Evolutionary conservation across 352 stramenopile species (phyloP), one percentile per base, ranked within the genome.

Genomic region (Elongisporangium anandrum): DNA sequence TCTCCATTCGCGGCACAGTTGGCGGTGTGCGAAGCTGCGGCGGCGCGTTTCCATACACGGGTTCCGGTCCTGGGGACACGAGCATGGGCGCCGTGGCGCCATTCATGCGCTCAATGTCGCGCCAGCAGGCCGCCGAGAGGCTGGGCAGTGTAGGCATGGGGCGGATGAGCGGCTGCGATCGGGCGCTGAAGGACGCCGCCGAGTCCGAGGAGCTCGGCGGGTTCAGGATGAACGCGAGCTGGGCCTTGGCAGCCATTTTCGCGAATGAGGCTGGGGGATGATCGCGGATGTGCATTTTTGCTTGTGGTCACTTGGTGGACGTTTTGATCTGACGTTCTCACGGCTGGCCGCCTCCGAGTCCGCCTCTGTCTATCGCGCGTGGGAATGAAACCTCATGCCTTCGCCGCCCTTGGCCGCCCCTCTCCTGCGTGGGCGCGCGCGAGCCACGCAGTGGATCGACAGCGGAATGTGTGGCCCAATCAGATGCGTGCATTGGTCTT

Each of bases 221-320:
- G 39, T 66, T 66, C 49, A 66, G 50, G 16, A 66, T 66, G 55
- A 66, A 66, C 49, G 60, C 60, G 49, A 66, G 55, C 16, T 56
- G 61, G n/a, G 49, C 57, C 60, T 63, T 66, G 24, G 29, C 29
- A 8, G 29, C 29, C 29, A 41, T 41, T 41, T 41, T 41, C 5
- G 29, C 29, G 9, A 41, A 15, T 41, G 29, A 41, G 29, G 29
- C 29, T 15, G 29, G 29, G 29, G 29, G 29, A 15, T 41, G 29
- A 41, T 41, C n/a, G 13, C 7, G 24, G 21, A 21, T 59, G 19
- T 53, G 39, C 16, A 45, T 23, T 4, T 22, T 54, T 23, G 22
- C 20, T 54, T 23, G 22, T 20, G 13, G 22, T 54, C 13, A 24
- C 26, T 24, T 55, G 50, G 22, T 39, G 21, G 34, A 55, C 34